A percentile compares a stretch with the other conserved stretches of the same genome.
Evolutionary conservation across 345 rosid genomes (phyloP).

Genomic region (Euphorbia peplus): DNA sequence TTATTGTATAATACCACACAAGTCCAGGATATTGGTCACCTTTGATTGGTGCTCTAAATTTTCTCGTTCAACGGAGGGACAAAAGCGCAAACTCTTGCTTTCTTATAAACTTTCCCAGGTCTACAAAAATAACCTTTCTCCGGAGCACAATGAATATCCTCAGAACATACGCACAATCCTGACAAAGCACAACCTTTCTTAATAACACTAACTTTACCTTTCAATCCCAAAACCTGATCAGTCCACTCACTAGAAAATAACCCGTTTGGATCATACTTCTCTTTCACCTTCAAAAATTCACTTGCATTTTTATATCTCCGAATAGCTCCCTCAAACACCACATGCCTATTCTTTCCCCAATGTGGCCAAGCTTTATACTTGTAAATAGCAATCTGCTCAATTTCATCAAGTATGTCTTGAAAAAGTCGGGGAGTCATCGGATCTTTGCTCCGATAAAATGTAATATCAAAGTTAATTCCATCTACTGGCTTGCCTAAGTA

Average conservation of each 20-base stretch:
- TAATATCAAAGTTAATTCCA: constrained; percentile 66
- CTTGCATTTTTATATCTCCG: constrained; percentile 42
- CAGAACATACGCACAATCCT: constrained; percentile 65
- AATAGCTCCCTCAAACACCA: constrained; percentile 49
- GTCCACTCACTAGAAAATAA: constrained; percentile 82
- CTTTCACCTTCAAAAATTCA: constrained; percentile 48
- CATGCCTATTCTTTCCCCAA: constrained; percentile 79
- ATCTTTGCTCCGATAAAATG: constrained; percentile 62
- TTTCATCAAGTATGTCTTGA: constrained; percentile 62
- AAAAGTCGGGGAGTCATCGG: constrained; percentile 69
- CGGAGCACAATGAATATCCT: constrained; percentile 77
- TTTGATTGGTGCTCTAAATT: too few relatives aligned
- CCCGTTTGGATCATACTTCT: constrained; percentile 56
- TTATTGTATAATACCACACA: too few relatives aligned
- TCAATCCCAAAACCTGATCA: constrained; percentile 53
- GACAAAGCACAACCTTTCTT: constrained; percentile 68
- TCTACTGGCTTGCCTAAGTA: constrained; percentile 72
- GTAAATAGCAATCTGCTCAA: constrained; percentile 71
- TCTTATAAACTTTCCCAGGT: constrained; percentile 50
- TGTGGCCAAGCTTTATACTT: constrained; percentile 73
- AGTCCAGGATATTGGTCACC: too few relatives aligned
- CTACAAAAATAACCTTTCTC: constrained; percentile 55
- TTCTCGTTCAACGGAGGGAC: not conserved
- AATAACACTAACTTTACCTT: constrained; percentile 29
- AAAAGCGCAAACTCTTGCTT: constrained; percentile 57